phyloP scores from a whole-genome alignment of 108 stramenopile genomes.

The Stephanodiscus triporus region DNA sequence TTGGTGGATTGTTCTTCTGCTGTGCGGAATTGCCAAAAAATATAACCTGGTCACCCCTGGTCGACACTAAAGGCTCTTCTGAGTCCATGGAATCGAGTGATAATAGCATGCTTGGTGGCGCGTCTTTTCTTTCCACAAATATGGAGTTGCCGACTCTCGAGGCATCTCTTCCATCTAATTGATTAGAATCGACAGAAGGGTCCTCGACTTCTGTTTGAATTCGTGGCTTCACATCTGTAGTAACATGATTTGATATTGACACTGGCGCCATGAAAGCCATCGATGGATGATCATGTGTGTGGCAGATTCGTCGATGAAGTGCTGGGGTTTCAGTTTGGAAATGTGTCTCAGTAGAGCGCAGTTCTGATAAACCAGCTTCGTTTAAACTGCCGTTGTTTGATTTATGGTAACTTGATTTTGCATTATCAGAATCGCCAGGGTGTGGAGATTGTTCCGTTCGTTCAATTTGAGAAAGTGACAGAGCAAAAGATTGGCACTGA shows the following conservation, averaged over 20 bases:
- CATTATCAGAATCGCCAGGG: neutral
- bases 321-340: neutral
- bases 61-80: slow-evolving; percentile 48
- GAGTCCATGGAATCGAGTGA: slow-evolving; percentile 47
- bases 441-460: neutral
- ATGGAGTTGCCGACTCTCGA: slow-evolving; percentile 9
- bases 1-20: neutral
- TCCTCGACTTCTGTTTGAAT: neutral
- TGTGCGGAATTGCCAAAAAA: neutral
- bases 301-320: neutral
- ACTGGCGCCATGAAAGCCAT: too few relatives aligned
- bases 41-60: slow-evolving; percentile 10
- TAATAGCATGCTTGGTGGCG: slow-evolving; percentile 32
- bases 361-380: neutral
- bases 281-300: neutral
- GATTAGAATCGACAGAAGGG: neutral
- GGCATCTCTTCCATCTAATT: neutral
- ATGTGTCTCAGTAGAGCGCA: neutral
- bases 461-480: neutral
- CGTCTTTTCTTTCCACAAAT: slow-evolving; percentile 26
- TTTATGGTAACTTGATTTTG: neutral
- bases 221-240: too few relatives aligned
- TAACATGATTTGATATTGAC: too few relatives aligned
- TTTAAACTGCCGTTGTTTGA: neutral
- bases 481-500: neutral